Evolutionary conservation across 768 basidiomycete genomes (phyloP).

Genomic region (Omphalotus guepiniiformis): DNA sequence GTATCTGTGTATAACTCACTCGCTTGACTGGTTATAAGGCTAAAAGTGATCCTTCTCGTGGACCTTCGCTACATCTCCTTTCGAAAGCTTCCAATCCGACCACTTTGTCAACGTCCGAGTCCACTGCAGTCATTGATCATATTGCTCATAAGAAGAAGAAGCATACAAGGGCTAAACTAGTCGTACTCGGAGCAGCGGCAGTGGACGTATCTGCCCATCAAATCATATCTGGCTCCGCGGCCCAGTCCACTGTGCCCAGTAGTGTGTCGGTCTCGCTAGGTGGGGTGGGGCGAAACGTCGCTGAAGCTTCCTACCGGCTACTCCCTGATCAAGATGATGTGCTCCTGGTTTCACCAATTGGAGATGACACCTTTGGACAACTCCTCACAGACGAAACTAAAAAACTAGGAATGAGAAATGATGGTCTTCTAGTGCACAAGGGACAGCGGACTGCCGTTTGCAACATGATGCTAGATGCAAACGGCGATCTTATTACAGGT

Average conservation of each 20-base stretch:
- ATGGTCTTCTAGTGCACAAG: slow-evolving; percentile 57
- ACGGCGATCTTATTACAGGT: slow-evolving; percentile 74
- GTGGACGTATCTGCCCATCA: slow-evolving; percentile 76
- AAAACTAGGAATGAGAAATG: slow-evolving; percentile 71
- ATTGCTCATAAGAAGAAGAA: neutral
- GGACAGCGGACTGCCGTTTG: slow-evolving; percentile 70
- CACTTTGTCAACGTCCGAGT: too few species aligned
- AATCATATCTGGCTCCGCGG: slow-evolving; percentile 29
- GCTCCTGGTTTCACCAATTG: slow-evolving; percentile 73
- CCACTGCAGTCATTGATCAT: neutral
- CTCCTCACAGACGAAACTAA: slow-evolving; percentile 55
- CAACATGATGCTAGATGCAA: slow-evolving; percentile 73
- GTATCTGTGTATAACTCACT: slow-evolving; percentile 12
- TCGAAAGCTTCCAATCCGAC: too few species aligned
- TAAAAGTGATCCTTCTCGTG: slow-evolving; percentile 1
- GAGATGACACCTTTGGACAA: slow-evolving; percentile 71
- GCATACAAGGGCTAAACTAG: slow-evolving; percentile 37
- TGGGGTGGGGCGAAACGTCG: slow-evolving; percentile 93
- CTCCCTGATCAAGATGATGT: slow-evolving; percentile 22
- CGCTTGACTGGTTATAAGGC: slow-evolving; percentile 3
- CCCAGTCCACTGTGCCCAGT: slow-evolving; percentile 79
- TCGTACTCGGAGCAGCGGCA: slow-evolving; percentile 84
- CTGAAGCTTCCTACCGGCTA: slow-evolving; percentile 80
- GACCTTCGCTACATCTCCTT: too few species aligned
- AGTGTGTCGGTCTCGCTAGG: slow-evolving; percentile 68